Conservation (phyloP, 768 basidiomycete genomes). For the Strobilomyces echinocephalus region DNA sequence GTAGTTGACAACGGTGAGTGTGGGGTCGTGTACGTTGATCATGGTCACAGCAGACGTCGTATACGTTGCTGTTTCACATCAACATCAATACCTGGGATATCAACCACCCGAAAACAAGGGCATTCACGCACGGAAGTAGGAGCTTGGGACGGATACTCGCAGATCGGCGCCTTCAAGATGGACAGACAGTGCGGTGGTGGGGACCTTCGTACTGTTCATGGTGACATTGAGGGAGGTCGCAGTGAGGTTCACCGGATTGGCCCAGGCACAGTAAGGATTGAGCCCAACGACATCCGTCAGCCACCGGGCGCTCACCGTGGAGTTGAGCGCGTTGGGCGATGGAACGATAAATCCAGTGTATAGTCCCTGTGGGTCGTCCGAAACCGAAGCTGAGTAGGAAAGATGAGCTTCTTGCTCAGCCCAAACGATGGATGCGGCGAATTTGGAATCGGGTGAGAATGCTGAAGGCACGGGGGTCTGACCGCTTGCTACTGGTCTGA, state of each 20-base stretch:
- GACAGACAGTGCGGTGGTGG: conserved; percentile 1
- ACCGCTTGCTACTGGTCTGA: conserved; percentile 7
- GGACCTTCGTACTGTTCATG: conserved; percentile 10
- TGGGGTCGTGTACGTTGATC: conserved; percentile 15
- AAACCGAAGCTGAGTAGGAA: conserved; percentile 10
- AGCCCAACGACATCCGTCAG: conserved; percentile 20
- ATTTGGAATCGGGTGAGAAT: conserved; percentile 9
- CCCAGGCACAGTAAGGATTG: conserved; percentile 21
- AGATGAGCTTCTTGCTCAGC: conserved; percentile 13
- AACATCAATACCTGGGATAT: neutral
- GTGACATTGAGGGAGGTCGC: conserved; percentile 12
- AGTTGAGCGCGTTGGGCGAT: conserved; percentile 7
- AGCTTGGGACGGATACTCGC: conserved; percentile 10
- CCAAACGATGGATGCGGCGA: conserved; percentile 13
- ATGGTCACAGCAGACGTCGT: conserved; percentile 6
- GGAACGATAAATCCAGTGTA: conserved; percentile 11
- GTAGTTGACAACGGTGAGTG: conserved; percentile 10
- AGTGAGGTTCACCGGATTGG: conserved; percentile 15
- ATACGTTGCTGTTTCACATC: conserved; percentile 2
- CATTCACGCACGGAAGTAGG: conserved; percentile 14
- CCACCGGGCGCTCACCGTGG: conserved; percentile 17
- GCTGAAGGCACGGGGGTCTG: neutral
- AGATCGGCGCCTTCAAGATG: conserved; percentile 6
- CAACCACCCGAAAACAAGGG: too few relatives aligned
- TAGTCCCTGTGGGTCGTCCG: conserved; percentile 6